Conservation (phyloP, 768 basidiomycete genomes). For the Lactarius tabidus region DNA sequence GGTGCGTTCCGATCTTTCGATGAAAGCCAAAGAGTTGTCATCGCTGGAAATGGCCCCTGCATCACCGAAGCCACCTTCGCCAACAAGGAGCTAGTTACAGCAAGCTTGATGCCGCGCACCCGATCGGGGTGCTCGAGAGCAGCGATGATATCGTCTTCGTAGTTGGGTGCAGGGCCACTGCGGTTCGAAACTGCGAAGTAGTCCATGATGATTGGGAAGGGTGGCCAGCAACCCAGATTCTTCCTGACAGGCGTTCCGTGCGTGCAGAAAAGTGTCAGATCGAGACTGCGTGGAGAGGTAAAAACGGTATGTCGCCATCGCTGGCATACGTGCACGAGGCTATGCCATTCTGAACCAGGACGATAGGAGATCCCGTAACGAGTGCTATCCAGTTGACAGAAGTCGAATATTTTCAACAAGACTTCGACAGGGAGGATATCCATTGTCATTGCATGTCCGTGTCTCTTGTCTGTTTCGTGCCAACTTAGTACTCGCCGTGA, state of each 20-base stretch:
- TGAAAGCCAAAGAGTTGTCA: conserved; percentile 3
- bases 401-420: neutral
- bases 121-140: neutral
- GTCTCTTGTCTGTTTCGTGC: neutral
- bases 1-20: neutral
- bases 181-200: neutral
- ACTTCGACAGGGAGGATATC: neutral
- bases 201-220: neutral
- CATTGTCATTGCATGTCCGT: neutral
- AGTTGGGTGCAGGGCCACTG: neutral
- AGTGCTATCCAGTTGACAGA: neutral
- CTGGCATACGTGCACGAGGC: neutral
- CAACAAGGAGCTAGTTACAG: neutral
- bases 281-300: neutral
- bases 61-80: neutral
- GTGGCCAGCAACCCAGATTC: neutral
- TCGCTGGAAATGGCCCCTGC: neutral
- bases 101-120: neutral
- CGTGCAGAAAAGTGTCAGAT: neutral
- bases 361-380: neutral
- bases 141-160: neutral
- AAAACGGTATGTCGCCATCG: neutral
- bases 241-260: neutral
- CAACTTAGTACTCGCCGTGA: neutral
- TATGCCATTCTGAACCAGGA: neutral